Conservation (phyloP, 192 early-diverging fungal species). For the Coemansia sp. region DNA sequence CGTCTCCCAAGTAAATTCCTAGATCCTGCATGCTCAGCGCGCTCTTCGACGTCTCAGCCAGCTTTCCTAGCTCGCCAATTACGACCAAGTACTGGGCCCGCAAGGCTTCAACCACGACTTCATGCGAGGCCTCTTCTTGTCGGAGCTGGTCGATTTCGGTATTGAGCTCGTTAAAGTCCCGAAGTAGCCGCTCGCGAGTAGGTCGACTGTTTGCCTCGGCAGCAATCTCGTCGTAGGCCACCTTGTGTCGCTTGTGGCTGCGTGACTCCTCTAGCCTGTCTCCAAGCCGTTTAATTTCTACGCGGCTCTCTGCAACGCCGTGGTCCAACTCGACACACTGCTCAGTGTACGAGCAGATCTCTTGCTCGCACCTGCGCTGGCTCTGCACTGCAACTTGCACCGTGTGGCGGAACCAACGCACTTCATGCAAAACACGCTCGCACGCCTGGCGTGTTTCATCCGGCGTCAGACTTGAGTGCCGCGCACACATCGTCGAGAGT, state of each 20-base stretch:
- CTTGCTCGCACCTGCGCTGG: conserved; percentile 34
- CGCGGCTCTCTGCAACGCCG: conserved; percentile 3
- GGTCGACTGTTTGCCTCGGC: conserved; percentile 36
- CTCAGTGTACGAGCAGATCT: conserved; percentile 15
- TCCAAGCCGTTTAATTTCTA: conserved; percentile 23
- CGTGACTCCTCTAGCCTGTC: conserved; percentile 45
- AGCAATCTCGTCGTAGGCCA: conserved; percentile 52
- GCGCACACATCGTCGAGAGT: conserved; percentile 33
- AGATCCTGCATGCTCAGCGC: conserved; percentile 48
- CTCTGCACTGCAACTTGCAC: conserved; percentile 35
- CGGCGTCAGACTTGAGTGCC: conserved; percentile 17
- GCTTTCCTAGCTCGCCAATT: conserved; percentile 23
- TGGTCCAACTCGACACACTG: conserved; percentile 15
- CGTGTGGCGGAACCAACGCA: conserved; percentile 47
- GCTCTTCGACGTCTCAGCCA: conserved; percentile 37
- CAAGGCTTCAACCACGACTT: conserved; percentile 23
- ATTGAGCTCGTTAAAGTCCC: conserved; percentile 29
- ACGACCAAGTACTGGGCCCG: conserved; percentile 33
- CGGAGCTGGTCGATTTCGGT: conserved; percentile 36
- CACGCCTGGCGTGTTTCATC: conserved; percentile 24
- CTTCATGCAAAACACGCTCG: conserved; percentile 34
- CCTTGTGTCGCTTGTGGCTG: conserved; percentile 47
- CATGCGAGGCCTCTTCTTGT: conserved; percentile 36
- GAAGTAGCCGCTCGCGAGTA: conserved; percentile 19
- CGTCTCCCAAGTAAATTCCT: conserved; percentile 39